phyloP scores from a whole-genome alignment of 495 filamentous ascomycete species.

The Delitschia confertaspora region DNA sequence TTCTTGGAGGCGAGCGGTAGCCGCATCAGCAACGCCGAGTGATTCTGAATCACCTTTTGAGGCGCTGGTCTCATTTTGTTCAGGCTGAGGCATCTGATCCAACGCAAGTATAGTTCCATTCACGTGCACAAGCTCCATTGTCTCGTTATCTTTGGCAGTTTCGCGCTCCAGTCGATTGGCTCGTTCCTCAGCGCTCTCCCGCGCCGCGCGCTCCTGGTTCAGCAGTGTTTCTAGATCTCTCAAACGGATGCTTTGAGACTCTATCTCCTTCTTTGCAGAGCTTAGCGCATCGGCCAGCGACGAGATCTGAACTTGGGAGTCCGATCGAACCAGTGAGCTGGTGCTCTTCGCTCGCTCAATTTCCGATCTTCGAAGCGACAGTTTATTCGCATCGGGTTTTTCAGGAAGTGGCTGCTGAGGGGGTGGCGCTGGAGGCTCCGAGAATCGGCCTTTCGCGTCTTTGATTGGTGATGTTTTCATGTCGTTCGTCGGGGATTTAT shows the following conservation, averaged over 20 bases:
- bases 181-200: constrained; percentile 73
- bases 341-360: constrained; percentile 62
- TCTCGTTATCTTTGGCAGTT: constrained; percentile 29
- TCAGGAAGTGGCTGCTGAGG: constrained; percentile 86
- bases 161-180: constrained; percentile 59
- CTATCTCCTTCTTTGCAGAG: constrained; percentile 71
- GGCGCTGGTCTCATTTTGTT: constrained; percentile 39
- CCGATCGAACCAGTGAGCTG: constrained; percentile 39
- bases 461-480: constrained; percentile 34
- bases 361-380: constrained; percentile 60
- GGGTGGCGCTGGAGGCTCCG: constrained; percentile 82
- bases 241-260: constrained; percentile 65
- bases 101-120: constrained; percentile 13
- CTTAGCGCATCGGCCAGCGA: constrained; percentile 74
- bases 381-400: constrained; percentile 65
- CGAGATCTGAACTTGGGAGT: constrained; percentile 61
- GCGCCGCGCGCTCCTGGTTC: constrained; percentile 66
- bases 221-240: constrained; percentile 74
- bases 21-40: constrained; percentile 13
- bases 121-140: constrained; percentile 26
- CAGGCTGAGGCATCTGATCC: constrained; percentile 30
- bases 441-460: constrained; percentile 63
- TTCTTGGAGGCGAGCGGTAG: constrained; percentile 50
- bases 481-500: constrained; percentile 11
- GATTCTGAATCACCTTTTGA: constrained; percentile 36